Base-by-base conservation (phyloP, 139 green algal species). In the Haematococcus lacustris region DNA sequence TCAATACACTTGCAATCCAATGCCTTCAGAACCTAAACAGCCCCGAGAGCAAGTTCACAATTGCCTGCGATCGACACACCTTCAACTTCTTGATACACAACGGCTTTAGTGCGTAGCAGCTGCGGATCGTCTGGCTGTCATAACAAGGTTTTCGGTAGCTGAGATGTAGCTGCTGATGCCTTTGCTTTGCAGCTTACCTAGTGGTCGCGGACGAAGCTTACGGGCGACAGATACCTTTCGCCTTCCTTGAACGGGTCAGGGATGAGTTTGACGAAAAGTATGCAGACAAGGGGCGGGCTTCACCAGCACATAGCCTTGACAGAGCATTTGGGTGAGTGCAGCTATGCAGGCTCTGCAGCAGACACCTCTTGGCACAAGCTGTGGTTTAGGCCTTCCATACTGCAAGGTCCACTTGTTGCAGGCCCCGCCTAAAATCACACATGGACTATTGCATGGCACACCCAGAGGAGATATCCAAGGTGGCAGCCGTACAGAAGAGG, bases 371-470 rank as follows among this genome's bases (percentile, higher is more conserved):
- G 43, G 21, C 21, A 2, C 21, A 35, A 69, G 51, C 21, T 23
- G 5, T 17, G 38, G 53, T n/a, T 34, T 4, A 51, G 30, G 63
- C 37, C 51, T 51, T 35, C 21, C 37, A 51, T 53, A 3, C 64
- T 57, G 35, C 5, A 57, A 57, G 13, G 47, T 21, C 21, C 13
- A 21, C 47, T 57, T 57, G 47, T 17, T 77, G 64, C 85, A 93
- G 88, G 70, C 88, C 91, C 2, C 87, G 87, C 51, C 80, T 98
- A 23, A 95, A 93, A 76, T 79, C 89, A 53, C 90, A 96, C 77
- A 97, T 98, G 91, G 89, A 98, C 68, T 97, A 94, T 70, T 95
- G 88, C 80, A 89, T 86, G 70, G 81, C 84, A 41, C 89, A 98
- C 71, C 94, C 94, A 47, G 95, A 98, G 65, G 90, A 97, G 73